Base-by-base conservation (phyloP, 768 basidiomycete genomes). In the Boletus sp. region DNA sequence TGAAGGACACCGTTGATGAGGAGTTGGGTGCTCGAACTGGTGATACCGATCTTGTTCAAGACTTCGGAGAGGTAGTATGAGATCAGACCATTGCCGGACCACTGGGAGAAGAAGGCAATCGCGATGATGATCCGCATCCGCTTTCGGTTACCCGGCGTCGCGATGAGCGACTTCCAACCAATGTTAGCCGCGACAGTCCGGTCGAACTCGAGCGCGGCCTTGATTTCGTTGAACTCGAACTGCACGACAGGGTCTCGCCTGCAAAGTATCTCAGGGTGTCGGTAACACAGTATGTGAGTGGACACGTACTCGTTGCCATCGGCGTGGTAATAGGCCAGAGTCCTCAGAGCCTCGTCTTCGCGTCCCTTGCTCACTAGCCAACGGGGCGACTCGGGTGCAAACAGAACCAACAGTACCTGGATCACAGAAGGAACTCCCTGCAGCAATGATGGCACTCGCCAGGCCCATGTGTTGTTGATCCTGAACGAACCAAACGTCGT, bases 161-260 rank as follows among this genome's bases (percentile, higher is more conserved):
- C 64, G 67, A 90, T 74, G 58, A 93, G 80, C 4, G 86, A 77
- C 59, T 80, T 83, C 85, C 85, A 92, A 57, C 84, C 84, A 46
- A 88, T 73, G 62, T 83, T 84, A 44, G 79, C 70, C 17, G 79
- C 78, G 47, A 83, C 84, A 9, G 67, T 76, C 40, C 79, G 78
- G 59, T 93, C 92, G 42, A 87, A 79, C 3, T 85, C 81, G 51
- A 92, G 81, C 29, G 87, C 85, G n/a, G 86, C 80, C 75, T 84
- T 90, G 76, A 93, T 93, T 73, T 92, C 90, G 54, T 87, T 78
- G 65, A 80, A 90, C 71, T 92, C 89, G 64, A 86, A 90, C 59
- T 80, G 76, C 45, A 90, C 85, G 28, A 90, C 79, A 3, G 83
- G 81, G 66, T 89, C 87, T 5, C 82, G 70, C 33, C 82, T 82